Conservation (phyloP, 768 basidiomycete species). For the Lentinula edodes region DNA sequence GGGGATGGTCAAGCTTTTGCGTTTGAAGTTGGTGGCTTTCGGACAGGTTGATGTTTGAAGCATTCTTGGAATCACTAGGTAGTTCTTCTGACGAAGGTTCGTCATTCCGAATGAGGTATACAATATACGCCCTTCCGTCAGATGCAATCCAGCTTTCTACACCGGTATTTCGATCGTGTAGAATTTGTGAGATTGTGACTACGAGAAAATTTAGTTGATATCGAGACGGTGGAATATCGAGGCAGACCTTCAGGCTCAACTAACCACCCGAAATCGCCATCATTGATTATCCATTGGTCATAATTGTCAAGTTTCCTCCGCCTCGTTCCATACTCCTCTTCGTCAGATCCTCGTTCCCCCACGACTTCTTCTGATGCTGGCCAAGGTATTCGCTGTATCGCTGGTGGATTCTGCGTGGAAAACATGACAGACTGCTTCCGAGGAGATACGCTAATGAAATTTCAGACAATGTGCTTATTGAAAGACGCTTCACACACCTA, state of each 20-base stretch:
- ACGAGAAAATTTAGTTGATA: neutral
- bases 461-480: neutral
- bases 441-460: slow-evolving; percentile 59
- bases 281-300: slow-evolving; percentile 68
- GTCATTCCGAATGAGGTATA: slow-evolving; percentile 48
- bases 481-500: slow-evolving; percentile 38
- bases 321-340: slow-evolving; percentile 12
- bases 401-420: slow-evolving; percentile 67
- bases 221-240: neutral
- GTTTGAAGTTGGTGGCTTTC: slow-evolving; percentile 10
- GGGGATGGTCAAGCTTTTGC: slow-evolving; percentile 11
- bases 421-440: slow-evolving; percentile 65
- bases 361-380: slow-evolving; percentile 43
- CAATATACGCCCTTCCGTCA: slow-evolving; percentile 79
- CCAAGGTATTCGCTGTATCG: slow-evolving; percentile 84
- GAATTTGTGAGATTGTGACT: slow-evolving; percentile 66
- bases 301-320: slow-evolving; percentile 36
- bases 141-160: slow-evolving; percentile 83
- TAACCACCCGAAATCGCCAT: slow-evolving; percentile 68
- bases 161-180: slow-evolving; percentile 49
- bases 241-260: slow-evolving; percentile 60
- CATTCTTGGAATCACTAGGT: neutral
- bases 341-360: slow-evolving; percentile 18
- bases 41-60: neutral
- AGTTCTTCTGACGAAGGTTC: slow-evolving; percentile 10